Evolutionary conservation across 106 monocot genomes (phyloP), one percentile per base, ranked within the genome.

Genomic region (Triglochin maritima): DNA sequence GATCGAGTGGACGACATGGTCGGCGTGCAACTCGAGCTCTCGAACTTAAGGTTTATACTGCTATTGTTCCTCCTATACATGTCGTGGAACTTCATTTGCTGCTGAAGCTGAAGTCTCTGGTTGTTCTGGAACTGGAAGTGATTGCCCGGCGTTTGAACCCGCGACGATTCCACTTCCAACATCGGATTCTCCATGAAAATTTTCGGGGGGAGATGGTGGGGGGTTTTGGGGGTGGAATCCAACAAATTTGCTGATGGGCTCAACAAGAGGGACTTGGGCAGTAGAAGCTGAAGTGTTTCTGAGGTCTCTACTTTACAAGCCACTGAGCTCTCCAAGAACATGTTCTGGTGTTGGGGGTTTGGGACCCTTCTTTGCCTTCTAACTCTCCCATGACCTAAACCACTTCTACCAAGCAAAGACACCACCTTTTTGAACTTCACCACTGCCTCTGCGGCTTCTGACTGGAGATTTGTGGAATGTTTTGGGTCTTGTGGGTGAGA

Each of bases 21-120:
- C 5, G 82, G 81, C 4, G 93, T 80, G 69, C 87, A 92, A 17
- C 83, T 84, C 1, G 88, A 79, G 49, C 42, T 79, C 12, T 89
- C 86, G 50, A 89, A 86, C 51, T 84, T 93, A 46, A 98, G 80
- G 63, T 88, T 90, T 13, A 95, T 82, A 44, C 87, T 77, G 56
- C 84, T 82, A n/a, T 42, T 83, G 68, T 68, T 81, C 76, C 72
- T 81, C 63, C 69, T 72, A 45, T 62, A 80, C 79, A 88, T 83
- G 42, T 96, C 95, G 45, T 88, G 90, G 55, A 88, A 67, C 67
- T 86, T 96, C 62, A 88, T 76, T 71, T 89, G 82, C 68, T 82
- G 82, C 54, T 72, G 64, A 5, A 76, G 65, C 70, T 74, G 79
- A 64, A 73, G 57, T 53, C 67, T 74, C 44, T 76, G 76, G 49